Base-by-base conservation (phyloP, 805 yeast genomes). In the Candida quercuum region DNA sequence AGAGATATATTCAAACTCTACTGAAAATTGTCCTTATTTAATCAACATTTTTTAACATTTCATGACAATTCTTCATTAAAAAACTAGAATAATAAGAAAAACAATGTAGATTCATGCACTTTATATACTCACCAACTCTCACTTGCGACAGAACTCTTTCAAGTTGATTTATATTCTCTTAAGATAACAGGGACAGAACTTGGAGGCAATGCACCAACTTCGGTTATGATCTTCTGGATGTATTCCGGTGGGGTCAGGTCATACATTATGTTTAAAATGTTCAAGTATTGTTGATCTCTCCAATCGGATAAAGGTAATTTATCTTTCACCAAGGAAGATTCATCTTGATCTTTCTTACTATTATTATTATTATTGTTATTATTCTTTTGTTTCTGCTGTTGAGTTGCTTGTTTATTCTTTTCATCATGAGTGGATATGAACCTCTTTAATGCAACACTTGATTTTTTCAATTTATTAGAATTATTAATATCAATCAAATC, bases 121-220 rank as follows among this genome's bases (percentile, higher is more conserved):
- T n/a, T n/a, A n/a, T n/a, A n/a, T n/a, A n/a, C n/a, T n/a, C n/a
- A n/a, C n/a, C n/a, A n/a, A n/a, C n/a, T n/a, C n/a, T n/a, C n/a
- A n/a, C n/a, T n/a, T n/a, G n/a, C n/a, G n/a, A n/a, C n/a, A n/a
- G n/a, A n/a, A n/a, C n/a, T n/a, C n/a, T n/a, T n/a, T 27, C 18
- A 37, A 22, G 42, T 35, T 5, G 49, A 41, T 31, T 87, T 86
- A 61, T 91, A 93, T 61, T 93, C 99, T 63, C 98, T 77, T 51
- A 93, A 67, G 43, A 93, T 86, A 34, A 93, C 98, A 20, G 99
- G 99, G 40, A 93, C 98, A 2, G 98, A 87, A n/a, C 95, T 84
- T 30, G 99, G 96, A 10, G 99, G 99, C 48, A 93, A 71, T 3
- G 95, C 86, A 21, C 99, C 99, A 46, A 91, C 78, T 60, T 93